Evolutionary conservation across 306 rosid genomes (phyloP).

Genomic region (Corylus avellana): DNA sequence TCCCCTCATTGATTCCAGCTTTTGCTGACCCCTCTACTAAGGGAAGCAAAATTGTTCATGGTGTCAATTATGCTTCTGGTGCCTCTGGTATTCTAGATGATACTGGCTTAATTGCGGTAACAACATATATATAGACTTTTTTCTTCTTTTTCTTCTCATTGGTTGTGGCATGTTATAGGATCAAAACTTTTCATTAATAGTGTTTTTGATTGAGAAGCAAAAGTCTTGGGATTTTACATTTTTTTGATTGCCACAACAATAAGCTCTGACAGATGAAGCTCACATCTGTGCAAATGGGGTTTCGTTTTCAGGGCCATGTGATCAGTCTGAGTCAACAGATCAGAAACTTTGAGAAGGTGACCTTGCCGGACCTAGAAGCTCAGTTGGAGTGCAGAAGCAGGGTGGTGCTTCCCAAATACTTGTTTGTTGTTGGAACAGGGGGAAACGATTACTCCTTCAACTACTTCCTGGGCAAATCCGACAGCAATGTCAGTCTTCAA

Average conservation of each 20-base stretch:
- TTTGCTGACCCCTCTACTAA: constrained; percentile 42
- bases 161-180: background rate
- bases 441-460: constrained; percentile 51
- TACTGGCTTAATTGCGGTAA: constrained; percentile 46
- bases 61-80: constrained; percentile 53
- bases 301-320: constrained; percentile 36
- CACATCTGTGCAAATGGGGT: background rate
- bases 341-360: constrained; percentile 41
- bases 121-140: background rate
- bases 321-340: constrained; percentile 39
- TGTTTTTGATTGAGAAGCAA: too few species aligned
- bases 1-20: constrained; percentile 40
- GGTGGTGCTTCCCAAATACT: constrained; percentile 25
- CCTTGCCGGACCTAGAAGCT: constrained; percentile 39
- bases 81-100: constrained; percentile 54
- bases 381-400: constrained; percentile 6
- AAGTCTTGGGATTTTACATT: too few species aligned
- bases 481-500: constrained; percentile 20
- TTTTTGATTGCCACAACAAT: background rate
- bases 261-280: background rate
- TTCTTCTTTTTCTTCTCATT: background rate
- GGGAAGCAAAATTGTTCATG: constrained; percentile 38
- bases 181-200: too few species aligned
- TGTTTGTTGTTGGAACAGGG: constrained; percentile 53
- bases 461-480: constrained; percentile 35